Conservation (phyloP, 257 asterid species). For the Leptodermis oblonga region DNA sequence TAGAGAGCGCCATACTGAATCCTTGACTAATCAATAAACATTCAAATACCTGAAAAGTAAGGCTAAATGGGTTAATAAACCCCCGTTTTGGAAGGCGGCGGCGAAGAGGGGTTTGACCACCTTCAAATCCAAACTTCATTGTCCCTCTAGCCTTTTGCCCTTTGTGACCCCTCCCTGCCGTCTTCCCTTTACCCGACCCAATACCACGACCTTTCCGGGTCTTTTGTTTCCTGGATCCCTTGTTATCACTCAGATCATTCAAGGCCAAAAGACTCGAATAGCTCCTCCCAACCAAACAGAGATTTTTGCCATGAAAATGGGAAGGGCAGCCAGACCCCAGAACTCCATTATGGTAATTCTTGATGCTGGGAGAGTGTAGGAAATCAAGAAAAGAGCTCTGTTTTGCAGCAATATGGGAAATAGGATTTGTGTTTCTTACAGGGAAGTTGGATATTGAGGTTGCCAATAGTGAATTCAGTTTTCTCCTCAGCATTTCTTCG, state of each 20-base stretch:
- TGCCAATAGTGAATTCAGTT: slow-evolving; percentile 43
- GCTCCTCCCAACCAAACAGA: slow-evolving; percentile 34
- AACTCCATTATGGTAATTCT: not conserved
- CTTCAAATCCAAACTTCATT: slow-evolving; percentile 86
- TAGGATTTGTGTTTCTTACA: slow-evolving; percentile 22
- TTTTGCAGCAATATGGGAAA: slow-evolving; percentile 22
- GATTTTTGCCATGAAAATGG: slow-evolving; percentile 13
- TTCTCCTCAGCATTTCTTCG: slow-evolving; percentile 58
- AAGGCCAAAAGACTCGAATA: slow-evolving; percentile 57
- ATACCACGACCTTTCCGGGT: slow-evolving; percentile 95
- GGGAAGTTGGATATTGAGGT: slow-evolving; percentile 27
- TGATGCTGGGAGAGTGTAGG: slow-evolving; percentile 11
- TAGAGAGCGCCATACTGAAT: not conserved
- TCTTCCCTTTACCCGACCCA: slow-evolving; percentile 97
- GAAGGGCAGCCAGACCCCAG: slow-evolving; percentile 1
- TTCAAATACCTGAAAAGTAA: slow-evolving; percentile 69
- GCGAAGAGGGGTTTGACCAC: slow-evolving; percentile 94
- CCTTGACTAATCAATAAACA: not conserved
- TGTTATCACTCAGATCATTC: slow-evolving; percentile 83
- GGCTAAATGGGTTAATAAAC: slow-evolving; percentile 79
- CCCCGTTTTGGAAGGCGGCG: slow-evolving; percentile 92
- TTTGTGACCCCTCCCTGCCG: slow-evolving; percentile 96
- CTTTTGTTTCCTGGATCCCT: slow-evolving; percentile 74
- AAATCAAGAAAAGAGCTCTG: slow-evolving; percentile 20
- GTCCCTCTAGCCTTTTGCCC: slow-evolving; percentile 95